Base-by-base conservation (phyloP, 768 basidiomycete species). In the Cubamyces sp. region DNA sequence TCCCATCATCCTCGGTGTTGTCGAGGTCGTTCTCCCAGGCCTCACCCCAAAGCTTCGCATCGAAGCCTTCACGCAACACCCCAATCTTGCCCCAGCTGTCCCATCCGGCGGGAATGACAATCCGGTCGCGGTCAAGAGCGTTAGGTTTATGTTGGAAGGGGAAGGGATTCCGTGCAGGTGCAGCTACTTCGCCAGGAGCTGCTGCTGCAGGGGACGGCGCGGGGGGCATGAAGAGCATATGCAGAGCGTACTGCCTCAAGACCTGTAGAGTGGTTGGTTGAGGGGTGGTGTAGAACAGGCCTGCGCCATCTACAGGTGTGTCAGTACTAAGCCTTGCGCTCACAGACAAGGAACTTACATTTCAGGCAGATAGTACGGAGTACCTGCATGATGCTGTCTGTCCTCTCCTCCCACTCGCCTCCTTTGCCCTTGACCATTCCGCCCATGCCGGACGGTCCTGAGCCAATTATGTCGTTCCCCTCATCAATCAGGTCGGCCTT, bases 31-130 rank as follows among this genome's bases (percentile, higher is more conserved):
- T 76, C 65, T 91, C 91, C 88, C 87, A 93, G 42, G 86, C 89
- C 60, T 91, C 89, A 3, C 87, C 90, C 87, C 88, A 91, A 49
- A 78, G 70, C 62, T 85, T 87, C 1, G 91, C 87, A 55, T 97
- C 94, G 68, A 98, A 99, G 0, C 92, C 92, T 42, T 98, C 97
- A 58, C 94, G 78, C 57, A 98, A 76, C 1, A 98, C 90, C 2
- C 82, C 79, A 60, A 98, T 96, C 79, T 98, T 98, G 0, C 96
- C 95, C 92, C 94, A 97, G 66, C 91, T 93, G 71, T 98, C 97
- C 97, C 97, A 99, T 0, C 97, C 97, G 1, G 93, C 85, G 1
- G 96, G 97, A 6, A 98, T 87, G 46, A 97, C 85, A 54, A 98
- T 89, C 14, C 86, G 88, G 70, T 98, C 96, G 34, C 97, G 87